Percentiles rank a stretch among this genome's conserved stretches.
These are phyloP conservation scores for Cicer arietinum DNA, from an alignment of 306 rosid species.

Conservation along the genomic window DNA sequence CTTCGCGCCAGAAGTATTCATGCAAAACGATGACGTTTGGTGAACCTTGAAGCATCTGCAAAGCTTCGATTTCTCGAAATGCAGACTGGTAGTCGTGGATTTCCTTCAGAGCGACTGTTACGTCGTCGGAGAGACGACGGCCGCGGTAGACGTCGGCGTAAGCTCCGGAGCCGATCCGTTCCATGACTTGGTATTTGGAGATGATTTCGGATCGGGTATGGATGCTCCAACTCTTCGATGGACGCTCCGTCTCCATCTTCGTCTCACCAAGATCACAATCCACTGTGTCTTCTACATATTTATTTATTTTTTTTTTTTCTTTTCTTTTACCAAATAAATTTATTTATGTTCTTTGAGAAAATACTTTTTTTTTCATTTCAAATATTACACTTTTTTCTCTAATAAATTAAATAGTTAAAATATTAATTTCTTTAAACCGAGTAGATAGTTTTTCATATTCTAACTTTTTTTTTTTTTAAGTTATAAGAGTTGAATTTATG, in stretches of 20 bases:
- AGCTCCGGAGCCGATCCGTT: conserved; percentile 95
- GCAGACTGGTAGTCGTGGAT: conserved; percentile 95
- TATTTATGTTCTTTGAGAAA: too few species aligned
- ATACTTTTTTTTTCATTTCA: too few species aligned
- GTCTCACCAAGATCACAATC: background rate
- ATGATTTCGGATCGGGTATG: conserved; percentile 83
- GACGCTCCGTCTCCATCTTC: conserved; percentile 56
- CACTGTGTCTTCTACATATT: background rate
- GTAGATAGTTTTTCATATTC: too few species aligned
- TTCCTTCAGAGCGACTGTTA: conserved; percentile 89
- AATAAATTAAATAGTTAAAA: too few species aligned
- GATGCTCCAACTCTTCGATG: conserved; percentile 97
- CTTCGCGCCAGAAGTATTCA: conserved; percentile 80
- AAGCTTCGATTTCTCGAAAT: conserved; percentile 84
- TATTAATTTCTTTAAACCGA: too few species aligned
- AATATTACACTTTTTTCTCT: too few species aligned
- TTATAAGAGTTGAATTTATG: too few species aligned
- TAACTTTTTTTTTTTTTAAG: too few species aligned
- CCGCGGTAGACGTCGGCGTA: conserved; percentile 94
- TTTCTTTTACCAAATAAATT: background rate
- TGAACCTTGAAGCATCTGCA: conserved; percentile 67
- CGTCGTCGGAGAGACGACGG: conserved; percentile 76
- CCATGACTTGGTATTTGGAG: conserved; percentile 76
- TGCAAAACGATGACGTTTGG: conserved; percentile 77
- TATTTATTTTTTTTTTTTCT: background rate